A percentile compares a stretch with the other conserved stretches of the same genome.
Evolutionary conservation across 2,329 filamentous ascomycete species (phyloP).

Genomic region (Venturia effusa): DNA sequence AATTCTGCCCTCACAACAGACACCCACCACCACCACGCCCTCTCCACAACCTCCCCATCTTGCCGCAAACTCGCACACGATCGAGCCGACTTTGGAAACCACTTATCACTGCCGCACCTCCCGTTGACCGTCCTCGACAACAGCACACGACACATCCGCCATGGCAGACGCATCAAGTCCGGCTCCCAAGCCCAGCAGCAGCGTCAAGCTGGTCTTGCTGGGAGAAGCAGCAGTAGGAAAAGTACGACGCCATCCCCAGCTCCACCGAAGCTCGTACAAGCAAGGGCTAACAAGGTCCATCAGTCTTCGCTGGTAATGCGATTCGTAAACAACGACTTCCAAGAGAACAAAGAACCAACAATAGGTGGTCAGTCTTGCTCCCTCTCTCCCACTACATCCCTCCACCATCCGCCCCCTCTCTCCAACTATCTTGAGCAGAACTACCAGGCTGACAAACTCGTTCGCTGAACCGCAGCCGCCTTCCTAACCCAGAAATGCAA

Average conservation of each 20-base stretch:
- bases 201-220: constrained; percentile 96
- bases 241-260: constrained; percentile 41
- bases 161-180: constrained; percentile 62
- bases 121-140: not conserved
- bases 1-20: not conserved
- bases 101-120: not conserved
- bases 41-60: not conserved
- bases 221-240: constrained; percentile 98
- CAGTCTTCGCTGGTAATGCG: constrained; percentile 94
- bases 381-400: not conserved
- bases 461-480: constrained; percentile 50
- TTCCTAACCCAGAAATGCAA: constrained; percentile 99
- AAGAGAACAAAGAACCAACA: constrained; percentile 98
- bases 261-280: not conserved
- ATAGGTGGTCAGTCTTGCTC: constrained; percentile 68
- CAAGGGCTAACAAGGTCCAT: constrained; percentile 12
- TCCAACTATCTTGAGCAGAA: not conserved
- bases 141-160: not conserved
- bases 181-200: constrained; percentile 92
- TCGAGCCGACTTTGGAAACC: not conserved
- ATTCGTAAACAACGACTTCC: constrained; percentile 99
- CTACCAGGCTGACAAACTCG: not conserved
- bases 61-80: not conserved
- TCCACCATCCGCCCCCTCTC: not conserved
- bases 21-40: not conserved